A percentile compares a stretch with the other conserved stretches of the same genome.
Evolutionary conservation across 2,329 filamentous ascomycete genomes (phyloP).

Genomic region (Ceratocystis cubensis): DNA sequence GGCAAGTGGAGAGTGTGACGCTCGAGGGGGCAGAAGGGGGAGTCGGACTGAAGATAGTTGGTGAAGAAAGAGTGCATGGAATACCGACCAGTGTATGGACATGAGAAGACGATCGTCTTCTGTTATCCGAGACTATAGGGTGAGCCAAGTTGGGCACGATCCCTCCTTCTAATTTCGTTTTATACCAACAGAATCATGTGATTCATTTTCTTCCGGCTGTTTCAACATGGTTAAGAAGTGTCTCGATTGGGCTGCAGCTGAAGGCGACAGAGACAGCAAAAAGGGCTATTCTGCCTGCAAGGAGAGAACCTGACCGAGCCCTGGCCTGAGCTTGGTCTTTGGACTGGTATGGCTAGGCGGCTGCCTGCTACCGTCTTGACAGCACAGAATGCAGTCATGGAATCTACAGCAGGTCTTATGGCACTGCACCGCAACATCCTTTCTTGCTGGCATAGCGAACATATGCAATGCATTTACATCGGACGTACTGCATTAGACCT

Average conservation of each 20-base stretch:
- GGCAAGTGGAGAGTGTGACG: slow-evolving; percentile 4
- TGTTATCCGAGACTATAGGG: too few relatives aligned
- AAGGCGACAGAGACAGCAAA: not conserved
- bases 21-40: not conserved
- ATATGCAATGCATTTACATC: too few relatives aligned
- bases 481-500: too few relatives aligned
- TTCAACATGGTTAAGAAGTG: not conserved
- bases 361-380: not conserved
- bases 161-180: not conserved
- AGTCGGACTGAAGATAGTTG: not conserved
- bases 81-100: too few relatives aligned
- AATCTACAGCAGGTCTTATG: not conserved
- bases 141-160: not conserved
- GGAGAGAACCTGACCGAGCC: too few relatives aligned
- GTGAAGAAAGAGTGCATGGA: not conserved
- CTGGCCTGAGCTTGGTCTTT: too few relatives aligned
- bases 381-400: not conserved
- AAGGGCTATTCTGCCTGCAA: too few relatives aligned
- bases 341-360: too few relatives aligned
- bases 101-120: too few relatives aligned
- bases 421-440: not conserved
- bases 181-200: too few relatives aligned
- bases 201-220: not conserved
- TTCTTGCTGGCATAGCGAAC: too few relatives aligned
- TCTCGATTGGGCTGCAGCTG: not conserved